Conservation (phyloP, 352 stramenopile genomes). For the Phytophthora aleatoria region DNA sequence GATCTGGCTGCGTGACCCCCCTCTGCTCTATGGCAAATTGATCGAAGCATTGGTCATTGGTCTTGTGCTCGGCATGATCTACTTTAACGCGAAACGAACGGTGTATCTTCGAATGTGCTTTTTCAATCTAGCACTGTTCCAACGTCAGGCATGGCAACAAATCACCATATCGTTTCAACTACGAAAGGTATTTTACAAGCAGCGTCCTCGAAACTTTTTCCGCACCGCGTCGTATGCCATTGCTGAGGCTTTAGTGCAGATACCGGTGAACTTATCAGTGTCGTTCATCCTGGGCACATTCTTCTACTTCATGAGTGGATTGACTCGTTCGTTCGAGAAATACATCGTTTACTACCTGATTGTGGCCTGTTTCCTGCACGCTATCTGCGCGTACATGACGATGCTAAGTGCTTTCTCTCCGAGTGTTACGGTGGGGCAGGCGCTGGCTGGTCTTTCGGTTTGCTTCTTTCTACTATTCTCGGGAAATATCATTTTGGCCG, state of each 20-base stretch:
- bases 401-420: conserved; percentile 60
- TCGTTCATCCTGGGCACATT: conserved; percentile 63
- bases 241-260: conserved; percentile 62
- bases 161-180: conserved; percentile 77
- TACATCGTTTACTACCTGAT: conserved; percentile 85
- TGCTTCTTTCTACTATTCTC: conserved; percentile 79
- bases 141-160: conserved; percentile 75
- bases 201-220: conserved; percentile 91
- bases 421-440: conserved; percentile 61
- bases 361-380: conserved; percentile 78
- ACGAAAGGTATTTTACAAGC: conserved; percentile 92
- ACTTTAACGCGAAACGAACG: conserved; percentile 58
- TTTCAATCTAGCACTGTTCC: conserved; percentile 71
- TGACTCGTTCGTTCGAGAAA: conserved; percentile 61
- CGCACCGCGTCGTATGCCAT: conserved; percentile 83
- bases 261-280: conserved; percentile 74
- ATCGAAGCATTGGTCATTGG: conserved; percentile 76
- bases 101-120: conserved; percentile 81
- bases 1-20: conserved; percentile 63
- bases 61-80: conserved; percentile 81
- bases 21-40: conserved; percentile 70
- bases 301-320: conserved; percentile 92
- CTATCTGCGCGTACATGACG: conserved; percentile 70
- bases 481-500: conserved; percentile 76
- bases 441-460: conserved; percentile 53